A percentile compares a stretch with the other conserved stretches of the same genome.
Conservation (phyloP, 2,329 filamentous ascomycete species). For the Penicillium expansum region DNA sequence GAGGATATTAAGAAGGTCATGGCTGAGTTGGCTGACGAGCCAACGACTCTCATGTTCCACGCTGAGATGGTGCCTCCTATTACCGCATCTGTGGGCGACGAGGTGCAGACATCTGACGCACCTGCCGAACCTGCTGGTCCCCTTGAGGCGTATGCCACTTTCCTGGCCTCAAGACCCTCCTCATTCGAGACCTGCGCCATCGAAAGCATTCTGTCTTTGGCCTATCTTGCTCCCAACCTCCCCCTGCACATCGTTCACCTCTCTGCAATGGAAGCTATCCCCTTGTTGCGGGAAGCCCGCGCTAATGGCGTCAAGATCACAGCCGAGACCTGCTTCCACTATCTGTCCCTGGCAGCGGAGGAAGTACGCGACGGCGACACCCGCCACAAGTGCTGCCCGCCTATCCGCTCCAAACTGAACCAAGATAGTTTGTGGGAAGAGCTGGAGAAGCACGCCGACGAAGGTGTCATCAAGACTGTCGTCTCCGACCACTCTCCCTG, state of each 20-base stretch:
- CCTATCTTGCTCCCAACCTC: slow-evolving; percentile 74
- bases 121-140: slow-evolving; percentile 69
- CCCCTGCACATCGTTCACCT: slow-evolving; percentile 92
- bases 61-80: slow-evolving; percentile 97
- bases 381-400: slow-evolving; percentile 91
- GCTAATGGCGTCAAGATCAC: slow-evolving; percentile 76
- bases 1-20: slow-evolving; percentile 77
- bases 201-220: slow-evolving; percentile 77
- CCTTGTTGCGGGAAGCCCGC: slow-evolving; percentile 72
- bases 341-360: slow-evolving; percentile 80
- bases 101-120: slow-evolving; percentile 66
- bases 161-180: slow-evolving; percentile 84
- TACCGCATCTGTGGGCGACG: slow-evolving; percentile 73
- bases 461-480: slow-evolving; percentile 84
- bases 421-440: slow-evolving; percentile 86
- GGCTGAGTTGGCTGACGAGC: slow-evolving; percentile 70
- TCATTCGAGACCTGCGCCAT: slow-evolving; percentile 90
- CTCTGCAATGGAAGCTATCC: slow-evolving; percentile 83
- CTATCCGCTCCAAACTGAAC: slow-evolving; percentile 77
- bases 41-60: slow-evolving; percentile 97
- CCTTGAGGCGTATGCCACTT: slow-evolving; percentile 78
- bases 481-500: slow-evolving; percentile 96
- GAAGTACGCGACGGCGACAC: slow-evolving; percentile 81
- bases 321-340: slow-evolving; percentile 94
- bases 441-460: slow-evolving; percentile 55